These are phyloP conservation scores for Ambrosia artemisiifolia DNA, from an alignment of 129 eudicot species.

Conservation along the genomic window DNA sequence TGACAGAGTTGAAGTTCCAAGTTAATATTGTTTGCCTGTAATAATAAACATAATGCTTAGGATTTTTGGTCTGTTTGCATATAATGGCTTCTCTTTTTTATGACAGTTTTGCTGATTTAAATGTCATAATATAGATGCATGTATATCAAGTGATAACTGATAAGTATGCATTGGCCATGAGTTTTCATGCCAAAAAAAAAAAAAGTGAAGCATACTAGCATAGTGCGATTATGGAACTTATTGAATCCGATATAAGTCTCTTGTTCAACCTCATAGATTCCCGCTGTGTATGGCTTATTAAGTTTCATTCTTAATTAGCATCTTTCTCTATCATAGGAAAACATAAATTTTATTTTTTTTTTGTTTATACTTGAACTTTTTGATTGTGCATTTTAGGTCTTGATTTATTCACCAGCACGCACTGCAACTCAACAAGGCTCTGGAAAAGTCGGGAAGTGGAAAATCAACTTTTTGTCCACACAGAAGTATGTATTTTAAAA, in stretches of 20 bases:
- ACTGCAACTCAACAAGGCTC: constrained; percentile 93
- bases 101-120: neutral
- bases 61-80: constrained; percentile 10
- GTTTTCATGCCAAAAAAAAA: neutral
- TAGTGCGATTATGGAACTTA: neutral
- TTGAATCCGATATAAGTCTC: constrained; percentile 3
- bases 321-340: neutral
- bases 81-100: neutral
- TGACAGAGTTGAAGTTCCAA: neutral
- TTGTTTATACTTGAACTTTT: neutral
- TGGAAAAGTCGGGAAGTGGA: constrained; percentile 88
- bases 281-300: neutral
- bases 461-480: constrained; percentile 75
- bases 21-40: neutral
- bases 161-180: constrained; percentile 4
- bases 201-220: neutral
- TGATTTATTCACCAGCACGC: constrained; percentile 84
- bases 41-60: neutral
- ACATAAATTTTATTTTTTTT: constrained; percentile 3
- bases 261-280: neutral
- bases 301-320: neutral
- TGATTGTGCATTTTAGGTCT: constrained; percentile 45
- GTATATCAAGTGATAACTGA: neutral
- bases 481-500: constrained; percentile 58
- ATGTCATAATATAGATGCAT: constrained; percentile 1